Evolutionary conservation across 805 yeast species (phyloP).

Genomic region (Blastobotrys peoriensis): DNA sequence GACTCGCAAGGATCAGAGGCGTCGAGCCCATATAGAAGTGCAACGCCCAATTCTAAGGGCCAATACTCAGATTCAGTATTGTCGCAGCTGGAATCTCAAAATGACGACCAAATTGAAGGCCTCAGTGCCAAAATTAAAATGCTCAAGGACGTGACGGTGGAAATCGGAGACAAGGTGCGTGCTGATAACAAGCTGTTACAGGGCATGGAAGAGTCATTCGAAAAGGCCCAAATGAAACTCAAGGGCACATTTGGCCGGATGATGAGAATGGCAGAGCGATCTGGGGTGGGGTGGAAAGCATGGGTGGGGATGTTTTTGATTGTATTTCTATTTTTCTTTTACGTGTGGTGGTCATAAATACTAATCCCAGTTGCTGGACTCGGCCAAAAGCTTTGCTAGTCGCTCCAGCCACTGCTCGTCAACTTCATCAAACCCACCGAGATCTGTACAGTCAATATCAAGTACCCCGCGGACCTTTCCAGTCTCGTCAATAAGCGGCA

Average conservation of each 20-base stretch:
- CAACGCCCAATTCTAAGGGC: constrained; percentile 24
- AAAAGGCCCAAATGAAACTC: constrained; percentile 40
- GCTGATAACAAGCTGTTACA: constrained; percentile 36
- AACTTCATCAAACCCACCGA: constrained; percentile 57
- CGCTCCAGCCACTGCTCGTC: constrained; percentile 58
- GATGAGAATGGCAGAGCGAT: constrained; percentile 57
- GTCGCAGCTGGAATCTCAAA: constrained; percentile 60
- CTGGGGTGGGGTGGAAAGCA: constrained; percentile 57
- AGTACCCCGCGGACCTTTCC: constrained; percentile 62
- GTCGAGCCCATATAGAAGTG: constrained; percentile 19
- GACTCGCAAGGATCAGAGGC: neutral
- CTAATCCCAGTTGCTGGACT: constrained; percentile 45
- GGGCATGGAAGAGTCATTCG: constrained; percentile 42
- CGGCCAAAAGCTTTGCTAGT: constrained; percentile 48
- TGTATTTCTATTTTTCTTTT: constrained; percentile 42
- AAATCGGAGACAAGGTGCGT: constrained; percentile 4
- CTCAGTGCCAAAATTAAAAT: constrained; percentile 50
- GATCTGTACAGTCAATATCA: constrained; percentile 72
- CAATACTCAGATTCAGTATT: constrained; percentile 45
- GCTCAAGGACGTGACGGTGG: constrained; percentile 37
- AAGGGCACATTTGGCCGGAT: constrained; percentile 50
- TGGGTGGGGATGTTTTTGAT: constrained; percentile 49
- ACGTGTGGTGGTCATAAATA: constrained; percentile 21
- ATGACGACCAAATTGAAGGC: constrained; percentile 50
- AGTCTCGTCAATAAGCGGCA: constrained; percentile 54